A percentile compares a stretch with the other conserved stretches of the same genome.
Evolutionary conservation across 1,284 basidiomycete species (phyloP).

Genomic region (Coniferiporia weirii): DNA sequence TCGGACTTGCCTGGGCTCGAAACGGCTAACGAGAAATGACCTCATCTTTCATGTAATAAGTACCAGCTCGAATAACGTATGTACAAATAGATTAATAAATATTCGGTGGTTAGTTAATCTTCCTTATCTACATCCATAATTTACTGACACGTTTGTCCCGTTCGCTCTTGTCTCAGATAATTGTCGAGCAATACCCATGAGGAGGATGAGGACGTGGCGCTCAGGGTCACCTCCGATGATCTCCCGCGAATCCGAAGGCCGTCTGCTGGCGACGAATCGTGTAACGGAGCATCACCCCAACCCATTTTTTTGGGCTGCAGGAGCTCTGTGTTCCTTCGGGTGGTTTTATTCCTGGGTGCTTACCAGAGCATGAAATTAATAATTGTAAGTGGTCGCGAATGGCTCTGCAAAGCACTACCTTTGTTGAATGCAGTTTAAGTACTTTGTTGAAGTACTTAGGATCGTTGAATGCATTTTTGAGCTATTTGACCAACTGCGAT

Average conservation of each 20-base stretch:
- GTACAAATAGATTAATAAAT: not conserved
- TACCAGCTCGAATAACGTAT: not conserved
- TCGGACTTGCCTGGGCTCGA: slow-evolving; percentile 23
- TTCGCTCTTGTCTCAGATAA: too few species aligned
- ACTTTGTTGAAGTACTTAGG: too few species aligned
- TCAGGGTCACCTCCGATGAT: not conserved
- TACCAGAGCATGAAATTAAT: not conserved
- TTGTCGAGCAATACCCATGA: not conserved
- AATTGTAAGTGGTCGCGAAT: too few species aligned
- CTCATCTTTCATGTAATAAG: not conserved
- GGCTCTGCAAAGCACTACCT: too few species aligned
- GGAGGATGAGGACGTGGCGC: not conserved
- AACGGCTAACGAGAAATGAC: not conserved
- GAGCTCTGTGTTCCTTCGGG: not conserved
- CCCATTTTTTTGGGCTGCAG: not conserved
- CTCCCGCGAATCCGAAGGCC: not conserved
- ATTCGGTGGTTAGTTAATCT: too few species aligned
- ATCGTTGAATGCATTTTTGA: too few species aligned
- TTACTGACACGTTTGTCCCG: not conserved
- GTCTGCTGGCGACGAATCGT: not conserved
- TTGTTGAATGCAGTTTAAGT: too few species aligned
- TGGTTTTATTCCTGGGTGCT: not conserved
- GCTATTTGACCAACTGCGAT: too few species aligned
- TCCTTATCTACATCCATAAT: not conserved
- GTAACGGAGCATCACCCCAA: not conserved